phyloP scores from a whole-genome alignment of 345 rosid species.

The Populus alba region DNA sequence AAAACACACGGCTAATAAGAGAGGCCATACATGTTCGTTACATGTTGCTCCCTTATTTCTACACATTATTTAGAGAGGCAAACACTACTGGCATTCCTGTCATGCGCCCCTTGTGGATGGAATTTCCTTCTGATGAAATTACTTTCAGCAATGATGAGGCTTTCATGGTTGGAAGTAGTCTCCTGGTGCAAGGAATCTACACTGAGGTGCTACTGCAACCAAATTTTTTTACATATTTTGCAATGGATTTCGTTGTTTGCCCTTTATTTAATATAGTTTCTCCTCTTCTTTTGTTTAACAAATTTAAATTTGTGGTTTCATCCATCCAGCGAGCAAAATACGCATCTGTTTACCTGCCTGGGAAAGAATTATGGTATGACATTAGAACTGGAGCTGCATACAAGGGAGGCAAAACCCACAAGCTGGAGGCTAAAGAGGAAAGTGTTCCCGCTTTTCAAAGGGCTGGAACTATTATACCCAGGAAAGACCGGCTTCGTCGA shows the following conservation, averaged over 20 bases:
- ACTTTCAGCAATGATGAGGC: constrained; percentile 88
- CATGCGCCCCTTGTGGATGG: constrained; percentile 96
- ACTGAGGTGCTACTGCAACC: constrained; percentile 51
- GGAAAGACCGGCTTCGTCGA: constrained; percentile 84
- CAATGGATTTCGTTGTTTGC: constrained; percentile 1
- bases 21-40: constrained; percentile 89
- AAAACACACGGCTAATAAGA: constrained; percentile 77
- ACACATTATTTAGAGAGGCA: constrained; percentile 96
- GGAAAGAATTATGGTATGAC: constrained; percentile 85
- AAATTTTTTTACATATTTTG: background rate
- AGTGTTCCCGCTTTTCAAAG: constrained; percentile 92
- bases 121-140: constrained; percentile 85
- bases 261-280: constrained; percentile 1
- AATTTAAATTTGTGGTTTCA: constrained; percentile 11
- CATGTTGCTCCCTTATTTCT: constrained; percentile 82
- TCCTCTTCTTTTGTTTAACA: background rate
- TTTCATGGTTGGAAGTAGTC: constrained; percentile 91
- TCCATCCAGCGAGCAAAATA: constrained; percentile 59
- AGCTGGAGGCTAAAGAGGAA: constrained; percentile 74
- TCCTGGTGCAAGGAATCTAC: constrained; percentile 92
- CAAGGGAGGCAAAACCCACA: constrained; percentile 62
- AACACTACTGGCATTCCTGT: constrained; percentile 82
- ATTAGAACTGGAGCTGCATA: constrained; percentile 65
- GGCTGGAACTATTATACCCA: constrained; percentile 91
- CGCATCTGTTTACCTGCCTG: constrained; percentile 81